Percentiles rank a stretch among this genome's conserved stretches.
Conservation (phyloP, 164 flowering plant genomes). For the Vitis labrusca region DNA sequence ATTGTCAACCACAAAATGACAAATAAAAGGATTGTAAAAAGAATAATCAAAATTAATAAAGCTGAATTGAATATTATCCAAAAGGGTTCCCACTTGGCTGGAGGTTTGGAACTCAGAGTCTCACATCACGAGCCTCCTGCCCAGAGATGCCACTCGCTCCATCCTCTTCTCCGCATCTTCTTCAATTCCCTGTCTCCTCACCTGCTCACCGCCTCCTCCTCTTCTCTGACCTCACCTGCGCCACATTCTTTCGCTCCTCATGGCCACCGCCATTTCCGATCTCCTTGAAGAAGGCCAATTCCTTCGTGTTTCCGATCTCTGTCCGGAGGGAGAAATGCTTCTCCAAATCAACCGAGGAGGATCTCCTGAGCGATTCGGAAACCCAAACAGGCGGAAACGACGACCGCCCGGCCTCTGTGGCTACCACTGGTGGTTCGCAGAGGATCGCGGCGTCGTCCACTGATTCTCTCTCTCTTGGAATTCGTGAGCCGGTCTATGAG, state of each 20-base stretch:
- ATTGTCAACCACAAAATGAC: no score
- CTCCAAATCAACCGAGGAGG: slow-evolving; percentile 43
- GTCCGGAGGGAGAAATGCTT: slow-evolving; percentile 12
- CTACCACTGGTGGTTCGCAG: slow-evolving; percentile 4
- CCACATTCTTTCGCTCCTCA: neutral
- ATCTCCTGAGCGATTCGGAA: slow-evolving; percentile 16
- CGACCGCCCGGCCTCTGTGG: slow-evolving; percentile 5
- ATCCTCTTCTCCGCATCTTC: slow-evolving; percentile 1
- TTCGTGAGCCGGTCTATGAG: slow-evolving; percentile 57
- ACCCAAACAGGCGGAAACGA: slow-evolving; percentile 10
- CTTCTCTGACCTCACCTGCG: slow-evolving; percentile 8
- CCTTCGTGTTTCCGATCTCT: neutral
- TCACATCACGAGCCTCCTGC: neutral
- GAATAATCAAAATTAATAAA: no score
- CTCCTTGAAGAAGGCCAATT: neutral
- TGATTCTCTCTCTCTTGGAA: slow-evolving; percentile 41
- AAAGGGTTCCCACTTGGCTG: no score
- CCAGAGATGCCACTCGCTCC: slow-evolving; percentile 12
- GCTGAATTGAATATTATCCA: no score
- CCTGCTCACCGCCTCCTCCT: slow-evolving; percentile 6
- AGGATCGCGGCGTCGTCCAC: slow-evolving; percentile 15
- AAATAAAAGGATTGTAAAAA: no score
- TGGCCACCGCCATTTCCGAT: neutral
- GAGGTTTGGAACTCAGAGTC: no score
- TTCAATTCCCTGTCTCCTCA: slow-evolving; percentile 2